Evolutionary conservation across 2,329 filamentous ascomycete species (phyloP).

Genomic region (Aspergillus costaricaensis): DNA sequence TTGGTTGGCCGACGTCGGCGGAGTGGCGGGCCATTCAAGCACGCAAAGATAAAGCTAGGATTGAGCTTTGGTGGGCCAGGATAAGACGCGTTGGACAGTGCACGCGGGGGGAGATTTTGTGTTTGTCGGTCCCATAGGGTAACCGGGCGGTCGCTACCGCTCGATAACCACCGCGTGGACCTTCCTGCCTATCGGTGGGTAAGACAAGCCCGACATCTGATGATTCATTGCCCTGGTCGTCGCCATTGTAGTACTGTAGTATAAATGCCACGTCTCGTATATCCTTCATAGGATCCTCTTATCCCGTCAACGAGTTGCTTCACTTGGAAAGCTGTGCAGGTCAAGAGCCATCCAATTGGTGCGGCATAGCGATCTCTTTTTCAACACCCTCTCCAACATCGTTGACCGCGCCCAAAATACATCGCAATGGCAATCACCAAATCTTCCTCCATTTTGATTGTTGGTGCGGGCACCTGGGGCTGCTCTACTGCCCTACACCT

Average conservation of each 20-base stretch:
- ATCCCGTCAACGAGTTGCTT: not conserved
- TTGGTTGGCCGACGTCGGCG: slow-evolving; percentile 2
- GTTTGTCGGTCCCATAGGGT: slow-evolving; percentile 6
- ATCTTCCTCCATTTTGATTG: slow-evolving; percentile 41
- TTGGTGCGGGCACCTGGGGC: slow-evolving; percentile 53
- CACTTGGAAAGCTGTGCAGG: not conserved
- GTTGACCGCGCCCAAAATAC: not conserved
- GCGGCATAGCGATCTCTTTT: not conserved
- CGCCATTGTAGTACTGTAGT: not conserved
- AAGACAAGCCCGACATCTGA: not conserved
- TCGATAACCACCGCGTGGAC: slow-evolving; percentile 11
- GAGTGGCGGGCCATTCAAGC: not conserved
- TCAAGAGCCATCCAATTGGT: not conserved
- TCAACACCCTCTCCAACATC: not conserved
- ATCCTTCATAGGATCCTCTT: not conserved
- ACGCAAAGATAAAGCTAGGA: not conserved
- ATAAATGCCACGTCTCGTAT: not conserved
- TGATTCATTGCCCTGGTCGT: not conserved
- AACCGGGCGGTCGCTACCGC: not conserved
- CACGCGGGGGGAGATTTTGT: slow-evolving; percentile 8
- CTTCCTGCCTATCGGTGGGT: slow-evolving; percentile 2
- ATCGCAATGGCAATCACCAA: slow-evolving; percentile 18
- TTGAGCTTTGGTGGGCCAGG: not conserved
- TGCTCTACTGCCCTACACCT: slow-evolving; percentile 53
- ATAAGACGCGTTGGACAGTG: slow-evolving; percentile 2